Conservation (phyloP, 1,139 yeast species). For the Ashbya aceris region DNA sequence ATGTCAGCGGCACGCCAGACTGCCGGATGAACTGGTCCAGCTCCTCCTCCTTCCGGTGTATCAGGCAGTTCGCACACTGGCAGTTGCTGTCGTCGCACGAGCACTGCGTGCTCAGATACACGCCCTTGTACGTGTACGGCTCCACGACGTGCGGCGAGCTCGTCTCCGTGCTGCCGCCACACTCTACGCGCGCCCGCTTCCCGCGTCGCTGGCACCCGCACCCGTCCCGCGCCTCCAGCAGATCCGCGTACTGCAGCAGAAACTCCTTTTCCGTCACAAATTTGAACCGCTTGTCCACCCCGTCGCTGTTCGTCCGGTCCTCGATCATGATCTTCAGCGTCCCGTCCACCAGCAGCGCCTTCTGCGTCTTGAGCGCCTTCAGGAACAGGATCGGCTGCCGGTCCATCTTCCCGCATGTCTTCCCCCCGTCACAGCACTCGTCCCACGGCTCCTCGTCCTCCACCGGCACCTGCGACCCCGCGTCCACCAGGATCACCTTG, state of each 20-base stretch:
- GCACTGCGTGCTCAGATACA: slow-evolving; percentile 27
- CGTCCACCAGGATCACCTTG: slow-evolving; percentile 28
- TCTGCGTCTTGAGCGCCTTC: slow-evolving; percentile 21
- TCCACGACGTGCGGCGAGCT: slow-evolving; percentile 15
- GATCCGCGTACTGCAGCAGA: slow-evolving; percentile 9
- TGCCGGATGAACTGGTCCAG: slow-evolving; percentile 22
- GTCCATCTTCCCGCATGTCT: slow-evolving; percentile 19
- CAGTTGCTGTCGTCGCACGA: slow-evolving; percentile 26
- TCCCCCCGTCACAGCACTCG: slow-evolving; percentile 1
- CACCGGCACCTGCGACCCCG: slow-evolving; percentile 17
- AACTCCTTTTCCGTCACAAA: slow-evolving; percentile 24
- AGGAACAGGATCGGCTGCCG: slow-evolving; percentile 27
- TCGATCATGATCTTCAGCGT: slow-evolving; percentile 23
- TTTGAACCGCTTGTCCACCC: slow-evolving; percentile 10
- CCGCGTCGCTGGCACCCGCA: background rate
- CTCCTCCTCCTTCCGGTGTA: slow-evolving; percentile 30
- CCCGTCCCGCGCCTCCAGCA: background rate
- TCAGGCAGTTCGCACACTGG: slow-evolving; percentile 27
- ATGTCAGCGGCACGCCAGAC: slow-evolving; percentile 26
- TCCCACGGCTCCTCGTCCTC: background rate
- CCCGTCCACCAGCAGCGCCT: slow-evolving; percentile 26
- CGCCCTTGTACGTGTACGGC: slow-evolving; percentile 27
- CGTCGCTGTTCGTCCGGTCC: slow-evolving; percentile 8
- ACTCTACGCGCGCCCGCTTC: background rate
- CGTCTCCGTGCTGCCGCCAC: background rate